A percentile compares a stretch with the other conserved stretches of the same genome.
These are phyloP conservation scores for Apiospora malaysiana DNA, from an alignment of 2,329 filamentous ascomycete genomes.

Conservation along the genomic window DNA sequence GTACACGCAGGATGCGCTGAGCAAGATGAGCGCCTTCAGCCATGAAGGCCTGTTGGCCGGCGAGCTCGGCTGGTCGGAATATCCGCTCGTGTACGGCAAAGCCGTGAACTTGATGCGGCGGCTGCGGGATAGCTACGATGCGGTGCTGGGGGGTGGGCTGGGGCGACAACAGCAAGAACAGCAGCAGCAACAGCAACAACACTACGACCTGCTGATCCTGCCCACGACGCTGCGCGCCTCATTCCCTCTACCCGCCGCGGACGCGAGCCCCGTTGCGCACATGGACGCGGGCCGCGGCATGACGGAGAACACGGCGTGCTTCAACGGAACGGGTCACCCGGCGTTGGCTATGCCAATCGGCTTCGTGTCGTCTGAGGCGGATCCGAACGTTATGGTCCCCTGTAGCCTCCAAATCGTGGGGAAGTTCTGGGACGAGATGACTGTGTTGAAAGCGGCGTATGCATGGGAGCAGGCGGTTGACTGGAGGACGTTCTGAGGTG, in stretches of 20 bases:
- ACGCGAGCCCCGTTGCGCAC: slow-evolving; percentile 4
- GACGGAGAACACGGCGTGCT: background rate
- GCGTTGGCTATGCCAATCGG: slow-evolving; percentile 38
- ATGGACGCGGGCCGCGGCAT: slow-evolving; percentile 24
- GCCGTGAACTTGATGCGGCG: slow-evolving; percentile 34
- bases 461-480: slow-evolving; percentile 38
- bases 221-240: slow-evolving; percentile 33
- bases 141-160: slow-evolving; percentile 24
- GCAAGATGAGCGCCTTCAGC: slow-evolving; percentile 21
- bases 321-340: slow-evolving; percentile 32
- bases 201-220: slow-evolving; percentile 37
- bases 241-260: background rate
- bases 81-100: slow-evolving; percentile 32
- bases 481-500: slow-evolving; percentile 31
- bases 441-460: slow-evolving; percentile 35
- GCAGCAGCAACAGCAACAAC: slow-evolving; percentile 22
- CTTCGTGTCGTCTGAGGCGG: slow-evolving; percentile 35
- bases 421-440: slow-evolving; percentile 34
- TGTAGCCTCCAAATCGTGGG: slow-evolving; percentile 38
- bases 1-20: slow-evolving; percentile 40
- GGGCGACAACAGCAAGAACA: slow-evolving; percentile 10
- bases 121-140: slow-evolving; percentile 34
- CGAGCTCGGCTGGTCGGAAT: slow-evolving; percentile 27
- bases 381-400: slow-evolving; percentile 35
- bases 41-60: slow-evolving; percentile 20